phyloP scores from a whole-genome alignment of 768 basidiomycete genomes.

The Auricularia sp. region DNA sequence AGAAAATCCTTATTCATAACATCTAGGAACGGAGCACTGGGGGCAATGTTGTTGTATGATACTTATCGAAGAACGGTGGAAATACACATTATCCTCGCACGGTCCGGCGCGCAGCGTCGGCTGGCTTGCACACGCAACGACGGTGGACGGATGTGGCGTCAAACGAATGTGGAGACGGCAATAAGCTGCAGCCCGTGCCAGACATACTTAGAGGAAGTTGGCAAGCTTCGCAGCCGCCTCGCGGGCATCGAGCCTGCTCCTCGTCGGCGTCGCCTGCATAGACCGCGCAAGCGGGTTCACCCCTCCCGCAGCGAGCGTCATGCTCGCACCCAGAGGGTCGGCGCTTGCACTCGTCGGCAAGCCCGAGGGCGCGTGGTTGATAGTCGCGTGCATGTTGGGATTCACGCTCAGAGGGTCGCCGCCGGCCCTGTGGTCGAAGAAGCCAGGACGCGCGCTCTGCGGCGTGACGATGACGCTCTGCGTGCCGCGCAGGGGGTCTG shows the following conservation, averaged over 20 bases:
- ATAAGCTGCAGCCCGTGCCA: no score
- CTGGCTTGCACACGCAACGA: no score
- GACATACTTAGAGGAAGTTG: conserved; percentile 32
- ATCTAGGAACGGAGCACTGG: no score
- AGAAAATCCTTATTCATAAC: no score
- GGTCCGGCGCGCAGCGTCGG: no score
- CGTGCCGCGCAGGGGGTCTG: conserved; percentile 11
- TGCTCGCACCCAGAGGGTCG: conserved; percentile 20
- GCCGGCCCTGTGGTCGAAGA: neutral
- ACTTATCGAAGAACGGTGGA: no score
- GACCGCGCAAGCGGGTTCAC: conserved; percentile 61
- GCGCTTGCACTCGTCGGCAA: neutral
- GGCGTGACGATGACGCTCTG: neutral
- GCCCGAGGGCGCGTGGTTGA: neutral
- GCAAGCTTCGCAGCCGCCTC: conserved; percentile 85
- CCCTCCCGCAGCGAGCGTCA: conserved; percentile 26
- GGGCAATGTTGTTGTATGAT: no score
- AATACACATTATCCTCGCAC: no score
- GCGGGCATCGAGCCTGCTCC: conserved; percentile 71
- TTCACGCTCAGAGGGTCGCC: neutral
- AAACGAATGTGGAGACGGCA: no score
- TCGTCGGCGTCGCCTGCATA: conserved; percentile 59
- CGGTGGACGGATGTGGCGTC: no score
- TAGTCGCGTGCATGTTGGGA: neutral
- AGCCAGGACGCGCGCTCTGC: neutral